Evolutionary conservation across 1,284 basidiomycete genomes (phyloP).

Genomic region (Ustilago loliicola): DNA sequence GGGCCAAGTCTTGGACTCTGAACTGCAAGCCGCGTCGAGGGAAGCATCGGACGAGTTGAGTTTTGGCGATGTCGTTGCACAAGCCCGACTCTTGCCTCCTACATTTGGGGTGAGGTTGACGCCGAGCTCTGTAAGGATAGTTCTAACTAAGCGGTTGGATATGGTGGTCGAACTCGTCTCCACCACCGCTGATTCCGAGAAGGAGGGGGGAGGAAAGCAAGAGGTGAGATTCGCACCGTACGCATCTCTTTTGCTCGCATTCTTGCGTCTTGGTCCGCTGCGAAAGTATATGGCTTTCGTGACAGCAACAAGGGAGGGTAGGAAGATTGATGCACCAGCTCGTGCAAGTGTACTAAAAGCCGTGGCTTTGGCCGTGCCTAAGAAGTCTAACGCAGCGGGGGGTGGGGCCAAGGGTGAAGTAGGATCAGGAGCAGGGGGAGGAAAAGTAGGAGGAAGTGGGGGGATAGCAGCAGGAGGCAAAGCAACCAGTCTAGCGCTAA

Average conservation of each 20-base stretch:
- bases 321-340: conserved; percentile 20
- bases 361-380: conserved; percentile 16
- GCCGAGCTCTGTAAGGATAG: conserved; percentile 39
- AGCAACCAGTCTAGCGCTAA: conserved; percentile 16
- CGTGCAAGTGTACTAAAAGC: conserved; percentile 28
- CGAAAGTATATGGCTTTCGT: conserved; percentile 40
- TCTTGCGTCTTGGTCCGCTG: conserved; percentile 36
- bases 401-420: neutral
- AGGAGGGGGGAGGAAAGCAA: neutral
- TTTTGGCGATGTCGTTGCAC: conserved; percentile 53
- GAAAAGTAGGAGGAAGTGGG: conserved; percentile 20
- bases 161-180: conserved; percentile 40
- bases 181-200: neutral
- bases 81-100: conserved; percentile 46
- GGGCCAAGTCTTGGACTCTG: conserved; percentile 40
- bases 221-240: conserved; percentile 28
- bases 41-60: conserved; percentile 59
- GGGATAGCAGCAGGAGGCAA: conserved; percentile 20
- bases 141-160: conserved; percentile 41
- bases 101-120: conserved; percentile 47
- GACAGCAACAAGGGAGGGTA: neutral
- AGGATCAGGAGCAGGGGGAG: neutral
- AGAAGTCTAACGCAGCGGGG: conserved; percentile 12
- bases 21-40: conserved; percentile 53
- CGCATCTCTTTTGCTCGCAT: conserved; percentile 30